phyloP scores from a whole-genome alignment of 2,329 filamentous ascomycete species.

The Neopestalotiopsis rosae region DNA sequence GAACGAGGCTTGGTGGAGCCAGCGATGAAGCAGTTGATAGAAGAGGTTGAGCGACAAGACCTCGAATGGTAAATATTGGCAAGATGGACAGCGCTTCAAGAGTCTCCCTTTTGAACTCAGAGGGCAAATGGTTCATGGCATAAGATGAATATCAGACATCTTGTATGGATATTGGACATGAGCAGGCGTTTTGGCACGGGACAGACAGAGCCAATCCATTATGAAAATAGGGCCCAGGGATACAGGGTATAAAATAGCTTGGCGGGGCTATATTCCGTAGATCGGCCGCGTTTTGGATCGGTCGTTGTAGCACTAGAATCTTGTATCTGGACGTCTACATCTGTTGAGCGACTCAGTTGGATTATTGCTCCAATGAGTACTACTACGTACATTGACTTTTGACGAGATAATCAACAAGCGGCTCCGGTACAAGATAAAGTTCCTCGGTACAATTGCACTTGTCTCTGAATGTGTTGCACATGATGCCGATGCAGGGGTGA shows the following conservation, averaged over 20 bases:
- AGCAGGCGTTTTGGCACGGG: not conserved
- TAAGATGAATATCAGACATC: too few relatives aligned
- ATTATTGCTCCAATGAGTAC: too few relatives aligned
- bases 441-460: too few relatives aligned
- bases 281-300: not conserved
- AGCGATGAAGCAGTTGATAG: constrained; percentile 39
- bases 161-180: not conserved
- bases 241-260: constrained; percentile 8
- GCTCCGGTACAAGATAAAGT: too few relatives aligned
- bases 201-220: constrained; percentile 12
- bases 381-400: too few relatives aligned
- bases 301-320: not conserved
- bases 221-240: constrained; percentile 21
- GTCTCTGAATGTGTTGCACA: not conserved
- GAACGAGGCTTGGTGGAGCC: constrained; percentile 44
- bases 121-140: not conserved
- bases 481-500: not conserved
- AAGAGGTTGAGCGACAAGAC: constrained; percentile 31
- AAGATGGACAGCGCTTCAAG: too few relatives aligned
- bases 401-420: too few relatives aligned
- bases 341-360: not conserved
- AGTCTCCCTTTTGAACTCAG: not conserved
- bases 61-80: constrained; percentile 38
- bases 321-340: not conserved
- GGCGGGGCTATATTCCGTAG: constrained; percentile 3